A percentile compares a stretch with the other conserved stretches of the same genome.
These are phyloP conservation scores for Suillus plorans DNA, from an alignment of 768 basidiomycete genomes.

Conservation along the genomic window DNA sequence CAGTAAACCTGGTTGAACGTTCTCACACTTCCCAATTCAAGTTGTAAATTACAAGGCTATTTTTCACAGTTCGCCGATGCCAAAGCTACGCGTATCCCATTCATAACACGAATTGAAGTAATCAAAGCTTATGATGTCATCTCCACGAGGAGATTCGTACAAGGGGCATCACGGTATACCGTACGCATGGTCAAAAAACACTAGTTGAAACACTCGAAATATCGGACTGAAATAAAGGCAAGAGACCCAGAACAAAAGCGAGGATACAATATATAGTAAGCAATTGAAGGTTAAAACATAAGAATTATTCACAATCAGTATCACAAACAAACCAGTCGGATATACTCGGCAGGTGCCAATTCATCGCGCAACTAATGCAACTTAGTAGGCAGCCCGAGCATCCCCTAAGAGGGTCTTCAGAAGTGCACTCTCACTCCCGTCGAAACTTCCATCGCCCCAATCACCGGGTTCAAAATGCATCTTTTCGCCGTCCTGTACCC, in stretches of 20 bases:
- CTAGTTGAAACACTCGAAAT: too few species aligned
- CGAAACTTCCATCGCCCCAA: conserved; percentile 18
- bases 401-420: conserved; percentile 25
- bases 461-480: too few species aligned
- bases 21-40: too few species aligned
- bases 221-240: neutral
- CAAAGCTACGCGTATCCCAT: too few species aligned
- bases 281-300: neutral
- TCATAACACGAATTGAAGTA: too few species aligned
- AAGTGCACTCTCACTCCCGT: conserved; percentile 15
- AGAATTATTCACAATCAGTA: neutral
- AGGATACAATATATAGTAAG: neutral
- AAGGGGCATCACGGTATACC: neutral
- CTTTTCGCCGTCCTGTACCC: too few species aligned
- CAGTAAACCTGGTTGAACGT: too few species aligned
- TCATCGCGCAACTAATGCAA: neutral
- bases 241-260: neutral
- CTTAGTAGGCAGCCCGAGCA: conserved; percentile 23
- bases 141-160: neutral
- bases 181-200: too few species aligned
- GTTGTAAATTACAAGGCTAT: too few species aligned
- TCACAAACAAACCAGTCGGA: neutral
- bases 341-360: neutral
- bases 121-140: neutral
- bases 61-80: too few species aligned